Evolutionary conservation across 192 early-diverging fungal species (phyloP).

Genomic region (Entomortierella parvispora): DNA sequence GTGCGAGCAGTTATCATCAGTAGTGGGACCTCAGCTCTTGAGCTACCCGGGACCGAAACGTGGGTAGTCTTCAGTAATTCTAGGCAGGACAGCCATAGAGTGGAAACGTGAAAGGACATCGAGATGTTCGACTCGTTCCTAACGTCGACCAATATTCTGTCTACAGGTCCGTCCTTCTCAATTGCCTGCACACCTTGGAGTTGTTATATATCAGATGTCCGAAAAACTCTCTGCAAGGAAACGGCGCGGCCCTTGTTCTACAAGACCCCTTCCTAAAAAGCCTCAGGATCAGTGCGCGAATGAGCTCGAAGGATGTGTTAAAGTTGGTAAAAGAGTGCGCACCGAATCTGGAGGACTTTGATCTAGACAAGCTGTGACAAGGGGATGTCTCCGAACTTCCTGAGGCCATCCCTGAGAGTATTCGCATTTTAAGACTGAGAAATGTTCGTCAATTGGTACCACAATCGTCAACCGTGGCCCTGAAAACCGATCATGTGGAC

Average conservation of each 20-base stretch:
- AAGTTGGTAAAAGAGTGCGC: not conserved
- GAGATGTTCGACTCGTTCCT: not conserved
- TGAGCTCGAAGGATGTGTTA: not conserved
- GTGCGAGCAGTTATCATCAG: too few species aligned
- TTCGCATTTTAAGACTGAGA: not conserved
- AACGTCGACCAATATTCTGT: not conserved
- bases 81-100: too few species aligned
- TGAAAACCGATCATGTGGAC: too few species aligned
- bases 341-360: not conserved
- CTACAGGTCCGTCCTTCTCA: not conserved
- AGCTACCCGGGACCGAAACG: too few species aligned
- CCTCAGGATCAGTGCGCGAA: not conserved
- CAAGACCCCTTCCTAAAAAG: not conserved
- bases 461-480: not conserved
- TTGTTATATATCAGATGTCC: not conserved
- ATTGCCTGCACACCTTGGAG: not conserved
- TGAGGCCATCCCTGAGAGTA: not conserved
- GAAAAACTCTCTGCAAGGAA: not conserved
- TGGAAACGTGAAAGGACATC: too few species aligned
- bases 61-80: too few species aligned
- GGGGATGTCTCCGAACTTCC: constrained; percentile 5
- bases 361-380: not conserved
- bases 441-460: not conserved
- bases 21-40: too few species aligned
- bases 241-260: not conserved